Evolutionary conservation across 345 rosid species (phyloP), one percentile per base, ranked within the genome.

Genomic region (Psidium friedrichsthalianum): DNA sequence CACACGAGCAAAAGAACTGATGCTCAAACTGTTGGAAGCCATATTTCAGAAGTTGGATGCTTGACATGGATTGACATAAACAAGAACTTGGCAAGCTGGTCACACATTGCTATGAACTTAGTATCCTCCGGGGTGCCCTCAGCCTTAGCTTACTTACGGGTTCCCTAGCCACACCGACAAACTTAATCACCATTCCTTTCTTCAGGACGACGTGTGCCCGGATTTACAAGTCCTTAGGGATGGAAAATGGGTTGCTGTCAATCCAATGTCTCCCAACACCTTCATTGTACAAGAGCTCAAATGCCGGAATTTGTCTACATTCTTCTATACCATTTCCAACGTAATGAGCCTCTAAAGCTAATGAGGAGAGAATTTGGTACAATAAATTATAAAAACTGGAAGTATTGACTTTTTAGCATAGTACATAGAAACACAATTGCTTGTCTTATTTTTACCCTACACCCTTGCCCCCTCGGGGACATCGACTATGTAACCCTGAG

Each of bases 21-120:
- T 89, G 51, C 53, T 93, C 22, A 90, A 86, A 56, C 85, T 96
- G 84, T 87, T 94, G 1, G 98, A 93, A 51, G 95, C 94, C 44
- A 94, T n/a, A n/a, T 95, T 83, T 95, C 98, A 5, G 98, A 95
- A 94, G 99, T 89, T 84, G 94, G 86, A 95, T 95, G 14, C 91
- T 95, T 82, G 88, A 88, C 76, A 91, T n/a, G 32, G 91, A 94
- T 64, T 89, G n/a, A 86, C 83, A 86, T 94, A 53, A 88, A 84
- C 53, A 89, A 89, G 82, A 81, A 18, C 32, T 57, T 94, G 22
- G 93, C 40, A 82, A 85, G 61, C 95, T 24, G 99, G 93, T n/a
- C 99, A 96, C 96, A 94, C 88, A 90, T 96, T 96, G 94, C 98
- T 22, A 86, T 96, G 83, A 96, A 96, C 90, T 96, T 96, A 93